phyloP scores from a whole-genome alignment of 257 asterid genomes.

The Cynanchum wilfordii region DNA sequence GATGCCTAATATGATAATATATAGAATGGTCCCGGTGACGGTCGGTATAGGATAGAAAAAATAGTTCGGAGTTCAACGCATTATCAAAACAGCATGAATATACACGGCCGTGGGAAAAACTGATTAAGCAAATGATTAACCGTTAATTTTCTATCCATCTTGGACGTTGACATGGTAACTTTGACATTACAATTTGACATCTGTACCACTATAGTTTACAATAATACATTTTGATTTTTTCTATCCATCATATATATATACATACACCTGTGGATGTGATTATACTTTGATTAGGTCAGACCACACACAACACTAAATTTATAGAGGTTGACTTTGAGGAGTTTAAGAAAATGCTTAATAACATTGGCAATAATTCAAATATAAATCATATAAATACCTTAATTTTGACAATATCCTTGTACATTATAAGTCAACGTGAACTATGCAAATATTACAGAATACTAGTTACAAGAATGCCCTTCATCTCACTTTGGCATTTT shows the following conservation, averaged over 20 bases:
- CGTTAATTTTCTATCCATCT: neutral
- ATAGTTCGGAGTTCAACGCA: too few relatives aligned
- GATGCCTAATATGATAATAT: too few relatives aligned
- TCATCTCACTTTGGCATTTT: too few relatives aligned
- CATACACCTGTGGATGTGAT: neutral
- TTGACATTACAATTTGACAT: neutral
- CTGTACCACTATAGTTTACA: too few relatives aligned
- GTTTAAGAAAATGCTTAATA: neutral
- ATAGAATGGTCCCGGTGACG: too few relatives aligned
- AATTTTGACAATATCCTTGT: neutral
- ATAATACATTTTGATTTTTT: too few relatives aligned
- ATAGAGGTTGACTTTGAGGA: neutral
- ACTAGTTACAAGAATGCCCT: too few relatives aligned
- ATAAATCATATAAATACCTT: too few relatives aligned
- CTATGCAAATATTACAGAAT: neutral
- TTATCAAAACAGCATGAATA: too few relatives aligned
- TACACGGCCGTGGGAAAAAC: neutral
- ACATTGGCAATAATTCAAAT: neutral
- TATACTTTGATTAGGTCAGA: neutral
- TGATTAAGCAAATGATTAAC: too few relatives aligned
- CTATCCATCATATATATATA: too few relatives aligned
- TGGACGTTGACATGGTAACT: neutral
- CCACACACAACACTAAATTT: neutral
- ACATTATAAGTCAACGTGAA: neutral
- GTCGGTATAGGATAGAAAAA: too few relatives aligned